phyloP scores from a whole-genome alignment of 805 yeast species.

The Saturnispora diversa region DNA sequence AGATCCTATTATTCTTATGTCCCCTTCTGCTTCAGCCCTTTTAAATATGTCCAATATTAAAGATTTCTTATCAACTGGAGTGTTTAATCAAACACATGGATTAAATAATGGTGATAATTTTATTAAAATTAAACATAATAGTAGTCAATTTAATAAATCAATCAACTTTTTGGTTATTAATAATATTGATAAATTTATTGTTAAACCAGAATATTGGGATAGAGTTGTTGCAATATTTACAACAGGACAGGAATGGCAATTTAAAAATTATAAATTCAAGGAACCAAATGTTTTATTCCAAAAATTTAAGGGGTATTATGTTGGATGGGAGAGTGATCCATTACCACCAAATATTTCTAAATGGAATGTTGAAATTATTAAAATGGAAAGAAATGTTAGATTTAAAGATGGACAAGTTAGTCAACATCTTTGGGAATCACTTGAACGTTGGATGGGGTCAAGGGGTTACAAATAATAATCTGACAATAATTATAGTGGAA shows the following conservation, averaged over 20 bases:
- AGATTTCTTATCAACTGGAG: constrained; percentile 65
- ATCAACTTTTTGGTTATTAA: constrained; percentile 75
- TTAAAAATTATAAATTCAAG: constrained; percentile 75
- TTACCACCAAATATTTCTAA: constrained; percentile 66
- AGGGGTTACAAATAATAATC: constrained; percentile 44
- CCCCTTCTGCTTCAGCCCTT: constrained; percentile 74
- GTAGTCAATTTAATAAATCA: constrained; percentile 46
- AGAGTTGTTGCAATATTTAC: constrained; percentile 92
- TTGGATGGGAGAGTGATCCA: constrained; percentile 69
- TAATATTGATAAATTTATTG: constrained; percentile 76
- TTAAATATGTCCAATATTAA: constrained; percentile 58
- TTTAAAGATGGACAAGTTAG: constrained; percentile 85
- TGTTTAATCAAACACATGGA: constrained; percentile 35
- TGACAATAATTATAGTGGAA: background rate
- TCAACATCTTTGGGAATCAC: constrained; percentile 73
- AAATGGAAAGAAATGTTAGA: constrained; percentile 72
- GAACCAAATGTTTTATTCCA: constrained; percentile 77
- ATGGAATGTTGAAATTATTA: constrained; percentile 83
- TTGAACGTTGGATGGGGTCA: constrained; percentile 64
- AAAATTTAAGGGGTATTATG: constrained; percentile 72
- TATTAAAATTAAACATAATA: constrained; percentile 46
- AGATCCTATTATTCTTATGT: constrained; percentile 67
- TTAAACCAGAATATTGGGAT: constrained; percentile 96
- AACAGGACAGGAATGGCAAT: constrained; percentile 97
- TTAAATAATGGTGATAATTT: constrained; percentile 22